Evolutionary conservation across 148 eudicot genomes (phyloP).

Genomic region (Amaranthus cruentus): DNA sequence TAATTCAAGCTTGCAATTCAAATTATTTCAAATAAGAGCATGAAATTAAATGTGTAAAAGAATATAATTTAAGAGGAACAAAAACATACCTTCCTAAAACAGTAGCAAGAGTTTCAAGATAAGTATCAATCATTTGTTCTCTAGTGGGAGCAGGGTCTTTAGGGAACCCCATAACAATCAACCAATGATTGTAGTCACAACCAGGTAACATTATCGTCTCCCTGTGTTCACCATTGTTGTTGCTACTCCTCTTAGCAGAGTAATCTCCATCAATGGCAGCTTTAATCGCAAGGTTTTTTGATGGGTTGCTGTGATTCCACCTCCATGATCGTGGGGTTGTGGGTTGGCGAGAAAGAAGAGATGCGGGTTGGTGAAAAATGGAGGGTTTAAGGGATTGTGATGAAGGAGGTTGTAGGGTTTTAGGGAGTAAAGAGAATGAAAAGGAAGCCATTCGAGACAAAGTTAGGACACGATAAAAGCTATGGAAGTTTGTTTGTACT

Average conservation of each 20-base stretch:
- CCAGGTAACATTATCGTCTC: slow-evolving; percentile 83
- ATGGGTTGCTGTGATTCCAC: background rate
- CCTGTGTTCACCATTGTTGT: slow-evolving; percentile 44
- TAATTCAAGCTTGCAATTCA: too few species aligned
- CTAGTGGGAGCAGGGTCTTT: slow-evolving; percentile 89
- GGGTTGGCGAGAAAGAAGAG: slow-evolving; percentile 7
- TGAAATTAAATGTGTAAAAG: background rate
- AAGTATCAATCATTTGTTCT: slow-evolving; percentile 91
- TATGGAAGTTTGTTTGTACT: too few species aligned
- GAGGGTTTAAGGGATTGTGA: slow-evolving; percentile 20
- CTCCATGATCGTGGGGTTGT: background rate
- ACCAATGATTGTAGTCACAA: slow-evolving; percentile 93
- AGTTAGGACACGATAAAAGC: too few species aligned
- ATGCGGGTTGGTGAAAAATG: background rate
- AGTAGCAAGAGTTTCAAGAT: slow-evolving; percentile 67
- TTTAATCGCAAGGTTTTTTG: slow-evolving; percentile 5
- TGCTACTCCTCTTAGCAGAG: slow-evolving; percentile 40
- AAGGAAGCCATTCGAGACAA: slow-evolving; percentile 43
- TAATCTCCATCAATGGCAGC: slow-evolving; percentile 42
- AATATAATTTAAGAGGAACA: background rate
- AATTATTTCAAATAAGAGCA: too few species aligned
- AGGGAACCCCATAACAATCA: slow-evolving; percentile 94
- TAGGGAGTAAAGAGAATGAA: slow-evolving; percentile 41
- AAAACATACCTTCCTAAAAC: slow-evolving; percentile 67
- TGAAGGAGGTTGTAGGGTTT: slow-evolving; percentile 36